A percentile compares a stretch with the other conserved stretches of the same genome.
phyloP scores from a whole-genome alignment of 2,329 filamentous ascomycete species.

The Fusarium bactridioides region DNA sequence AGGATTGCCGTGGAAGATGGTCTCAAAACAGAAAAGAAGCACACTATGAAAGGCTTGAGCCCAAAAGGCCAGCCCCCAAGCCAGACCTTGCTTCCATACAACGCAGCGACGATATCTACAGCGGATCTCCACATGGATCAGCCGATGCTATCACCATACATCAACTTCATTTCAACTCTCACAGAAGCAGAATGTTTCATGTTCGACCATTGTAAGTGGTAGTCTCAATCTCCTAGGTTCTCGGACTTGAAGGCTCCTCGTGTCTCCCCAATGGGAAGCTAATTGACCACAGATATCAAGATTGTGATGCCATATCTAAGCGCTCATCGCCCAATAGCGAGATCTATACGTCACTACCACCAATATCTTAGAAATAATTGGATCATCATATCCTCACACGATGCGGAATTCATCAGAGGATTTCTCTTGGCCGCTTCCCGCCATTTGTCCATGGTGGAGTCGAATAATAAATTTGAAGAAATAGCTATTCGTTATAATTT shows the following conservation, averaged over 20 bases:
- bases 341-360: background rate
- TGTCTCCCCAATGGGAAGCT: background rate
- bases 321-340: background rate
- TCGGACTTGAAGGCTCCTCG: accelerated
- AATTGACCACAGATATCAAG: background rate
- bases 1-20: accelerated
- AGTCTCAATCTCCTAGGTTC: accelerated
- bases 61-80: accelerated
- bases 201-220: background rate
- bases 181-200: background rate
- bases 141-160: background rate
- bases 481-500: background rate
- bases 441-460: background rate
- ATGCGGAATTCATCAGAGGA: background rate
- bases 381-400: background rate
- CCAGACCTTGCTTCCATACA: background rate
- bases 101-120: background rate
- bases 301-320: background rate
- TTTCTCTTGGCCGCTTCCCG: background rate
- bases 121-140: background rate
- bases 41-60: accelerated
- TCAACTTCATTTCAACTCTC: background rate
- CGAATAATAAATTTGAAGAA: background rate
- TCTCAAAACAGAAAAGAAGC: background rate
- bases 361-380: background rate